Evolutionary conservation across 1,284 basidiomycete genomes (phyloP).

Genomic region (Pseudozyma pruni): DNA sequence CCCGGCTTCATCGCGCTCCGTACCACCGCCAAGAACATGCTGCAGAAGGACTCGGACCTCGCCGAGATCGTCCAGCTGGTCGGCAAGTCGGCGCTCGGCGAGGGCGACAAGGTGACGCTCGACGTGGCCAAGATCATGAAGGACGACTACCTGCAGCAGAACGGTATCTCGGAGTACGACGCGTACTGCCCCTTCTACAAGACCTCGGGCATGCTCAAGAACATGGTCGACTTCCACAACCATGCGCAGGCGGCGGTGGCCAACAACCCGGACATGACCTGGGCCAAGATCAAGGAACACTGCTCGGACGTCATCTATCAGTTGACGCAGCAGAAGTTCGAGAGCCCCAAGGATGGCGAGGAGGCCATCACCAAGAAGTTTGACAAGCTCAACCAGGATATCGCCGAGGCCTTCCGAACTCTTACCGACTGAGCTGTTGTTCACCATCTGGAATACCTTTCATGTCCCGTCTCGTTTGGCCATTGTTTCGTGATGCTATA

Average conservation of each 20-base stretch:
- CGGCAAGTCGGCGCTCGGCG: conserved; percentile 96
- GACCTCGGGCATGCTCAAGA: conserved; percentile 89
- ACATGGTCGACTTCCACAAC: conserved; percentile 95
- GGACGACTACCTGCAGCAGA: conserved; percentile 97
- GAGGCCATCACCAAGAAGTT: conserved; percentile 59
- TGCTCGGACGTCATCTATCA: conserved; percentile 91
- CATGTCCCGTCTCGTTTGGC: conserved; percentile 11
- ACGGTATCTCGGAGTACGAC: conserved; percentile 98
- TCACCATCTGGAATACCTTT: neutral
- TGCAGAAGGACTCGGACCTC: conserved; percentile 98
- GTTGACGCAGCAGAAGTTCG: conserved; percentile 97
- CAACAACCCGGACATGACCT: conserved; percentile 84
- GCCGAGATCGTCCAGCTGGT: conserved; percentile 99
- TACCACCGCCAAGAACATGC: conserved; percentile 90
- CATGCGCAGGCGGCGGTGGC: conserved; percentile 81
- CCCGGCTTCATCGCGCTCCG: conserved; percentile 94
- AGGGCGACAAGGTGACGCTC: conserved; percentile 97
- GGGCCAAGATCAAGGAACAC: conserved; percentile 87
- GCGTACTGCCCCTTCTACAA: conserved; percentile 88
- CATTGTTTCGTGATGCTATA: conserved; percentile 17
- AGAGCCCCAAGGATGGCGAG: conserved; percentile 72
- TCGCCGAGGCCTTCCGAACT: conserved; percentile 65
- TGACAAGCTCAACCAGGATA: conserved; percentile 63
- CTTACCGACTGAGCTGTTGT: conserved; percentile 54
- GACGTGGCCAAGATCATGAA: conserved; percentile 96